Evolutionary conservation across 2,329 filamentous ascomycete species (phyloP).

Genomic region (Daldinia sp.): DNA sequence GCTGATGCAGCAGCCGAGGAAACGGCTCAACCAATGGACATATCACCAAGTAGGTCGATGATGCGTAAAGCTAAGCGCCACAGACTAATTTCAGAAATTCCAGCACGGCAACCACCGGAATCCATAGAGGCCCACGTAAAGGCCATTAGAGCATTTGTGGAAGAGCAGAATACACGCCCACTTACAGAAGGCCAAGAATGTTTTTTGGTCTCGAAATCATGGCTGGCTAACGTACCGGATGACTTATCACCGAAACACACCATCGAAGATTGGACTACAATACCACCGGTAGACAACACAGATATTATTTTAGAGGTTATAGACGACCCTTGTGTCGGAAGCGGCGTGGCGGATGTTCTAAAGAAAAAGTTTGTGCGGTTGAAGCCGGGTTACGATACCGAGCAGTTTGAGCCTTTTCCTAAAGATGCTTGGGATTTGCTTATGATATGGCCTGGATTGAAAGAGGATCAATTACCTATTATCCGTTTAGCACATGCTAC

Average conservation of each 20-base stretch:
- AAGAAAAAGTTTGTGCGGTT: constrained; percentile 76
- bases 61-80: neutral
- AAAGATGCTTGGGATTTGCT: constrained; percentile 85
- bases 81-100: constrained; percentile 25
- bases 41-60: constrained; percentile 33
- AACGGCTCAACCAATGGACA: constrained; percentile 12
- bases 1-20: constrained; percentile 12
- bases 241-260: constrained; percentile 68
- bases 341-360: constrained; percentile 50
- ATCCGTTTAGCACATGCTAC: constrained; percentile 82
- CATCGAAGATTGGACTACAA: constrained; percentile 67
- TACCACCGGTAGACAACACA: constrained; percentile 89
- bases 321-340: constrained; percentile 57
- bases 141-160: constrained; percentile 73
- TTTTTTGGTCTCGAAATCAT: constrained; percentile 81
- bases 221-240: constrained; percentile 81
- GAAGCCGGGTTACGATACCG: constrained; percentile 74
- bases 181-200: constrained; percentile 79
- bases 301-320: constrained; percentile 78
- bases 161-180: constrained; percentile 64
- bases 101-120: constrained; percentile 47
- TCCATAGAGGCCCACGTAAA: constrained; percentile 78
- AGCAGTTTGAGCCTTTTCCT: constrained; percentile 82
- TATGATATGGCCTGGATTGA: constrained; percentile 83
- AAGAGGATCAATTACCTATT: constrained; percentile 76